Evolutionary conservation across 2,329 filamentous ascomycete genomes (phyloP), one percentile per base, ranked within the genome.

Genomic region (Colletotrichum coccodes): DNA sequence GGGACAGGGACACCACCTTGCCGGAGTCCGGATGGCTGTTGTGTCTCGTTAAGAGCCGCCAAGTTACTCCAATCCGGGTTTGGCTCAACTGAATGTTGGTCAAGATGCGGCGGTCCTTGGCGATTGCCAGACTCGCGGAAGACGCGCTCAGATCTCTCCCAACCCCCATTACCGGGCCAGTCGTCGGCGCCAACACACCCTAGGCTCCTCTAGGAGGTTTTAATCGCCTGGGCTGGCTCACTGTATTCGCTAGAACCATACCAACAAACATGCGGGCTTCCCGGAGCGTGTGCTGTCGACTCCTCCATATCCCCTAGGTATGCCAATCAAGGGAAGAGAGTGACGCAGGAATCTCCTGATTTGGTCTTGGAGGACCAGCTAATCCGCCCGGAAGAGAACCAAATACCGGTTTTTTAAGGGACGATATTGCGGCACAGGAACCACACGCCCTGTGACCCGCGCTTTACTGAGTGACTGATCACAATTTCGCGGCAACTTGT

Each of bases 271-370:
- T 49, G 49, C 46, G 32, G 12, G 49, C 34, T 66, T 60, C 47
- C 34, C 54, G 23, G 23, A 30, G 26, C 34, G 28, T 56, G 44
- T 60, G 57, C 32, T 28, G 32, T 40, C 14, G 5, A 36, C 50
- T 40, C 32, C 11, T 30, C 28, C 36, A 18, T 6, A 6, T 18
- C 12, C 16, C 26, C 28, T 9, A 14, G 9, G 36, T 56, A 32
- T 49, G 30, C 62, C 66, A 60, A 66, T 66, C 54, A 69, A 54
- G 61, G 40, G 54, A 47, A 23, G 21, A 42, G 4, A 34, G n/a
- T 69, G 66, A 69, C 61, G 66, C 56, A 66, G 36, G 14, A 57
- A 56, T 60, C 66, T 69, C 49, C 54, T 66, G 61, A 69, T 56
- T 16, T 21, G 36, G 49, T n/a, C 23, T 60, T 52, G 40, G 47